These are phyloP conservation scores for Cylindrotheca fusiformis DNA, from an alignment of 108 stramenopile genomes.

Conservation along the genomic window DNA sequence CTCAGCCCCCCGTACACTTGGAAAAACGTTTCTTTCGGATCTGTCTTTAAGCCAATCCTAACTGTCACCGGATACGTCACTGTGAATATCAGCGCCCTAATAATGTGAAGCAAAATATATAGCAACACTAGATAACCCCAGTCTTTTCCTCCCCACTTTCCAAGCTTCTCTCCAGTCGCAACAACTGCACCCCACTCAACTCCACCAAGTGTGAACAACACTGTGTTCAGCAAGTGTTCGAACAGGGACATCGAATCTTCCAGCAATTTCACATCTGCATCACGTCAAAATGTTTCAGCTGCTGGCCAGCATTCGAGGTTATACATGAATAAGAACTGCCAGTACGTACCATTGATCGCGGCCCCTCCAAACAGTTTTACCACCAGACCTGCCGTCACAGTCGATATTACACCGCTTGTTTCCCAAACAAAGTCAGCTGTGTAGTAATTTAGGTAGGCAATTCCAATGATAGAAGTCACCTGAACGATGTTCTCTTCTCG, in stretches of 20 bases:
- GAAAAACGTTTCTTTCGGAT: constrained; percentile 56
- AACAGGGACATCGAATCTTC: constrained; percentile 74
- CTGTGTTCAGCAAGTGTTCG: constrained; percentile 86
- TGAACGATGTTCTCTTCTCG: constrained; percentile 74
- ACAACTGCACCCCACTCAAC: constrained; percentile 72
- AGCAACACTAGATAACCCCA: constrained; percentile 64
- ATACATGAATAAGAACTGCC: not conserved
- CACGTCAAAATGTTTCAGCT: not conserved
- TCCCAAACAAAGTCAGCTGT: constrained; percentile 56
- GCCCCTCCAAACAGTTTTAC: constrained; percentile 53
- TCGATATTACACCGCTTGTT: constrained; percentile 78
- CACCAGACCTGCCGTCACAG: constrained; percentile 68
- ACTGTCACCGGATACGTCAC: constrained; percentile 62
- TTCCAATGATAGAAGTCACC: constrained; percentile 70
- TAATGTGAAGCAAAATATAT: constrained; percentile 56
- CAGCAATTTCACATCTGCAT: constrained; percentile 54
- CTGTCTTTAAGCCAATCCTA: constrained; percentile 57
- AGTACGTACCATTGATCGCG: constrained; percentile 41
- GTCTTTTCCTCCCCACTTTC: constrained; percentile 47
- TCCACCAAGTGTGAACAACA: constrained; percentile 89
- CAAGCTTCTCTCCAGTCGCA: constrained; percentile 19
- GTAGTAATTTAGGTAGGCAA: constrained; percentile 86
- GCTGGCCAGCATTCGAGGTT: too few relatives aligned
- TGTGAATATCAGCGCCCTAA: constrained; percentile 57
- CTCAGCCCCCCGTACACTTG: constrained; percentile 75